phyloP scores from a whole-genome alignment of 1,284 basidiomycete species.

The Sporisorium exsertum region DNA sequence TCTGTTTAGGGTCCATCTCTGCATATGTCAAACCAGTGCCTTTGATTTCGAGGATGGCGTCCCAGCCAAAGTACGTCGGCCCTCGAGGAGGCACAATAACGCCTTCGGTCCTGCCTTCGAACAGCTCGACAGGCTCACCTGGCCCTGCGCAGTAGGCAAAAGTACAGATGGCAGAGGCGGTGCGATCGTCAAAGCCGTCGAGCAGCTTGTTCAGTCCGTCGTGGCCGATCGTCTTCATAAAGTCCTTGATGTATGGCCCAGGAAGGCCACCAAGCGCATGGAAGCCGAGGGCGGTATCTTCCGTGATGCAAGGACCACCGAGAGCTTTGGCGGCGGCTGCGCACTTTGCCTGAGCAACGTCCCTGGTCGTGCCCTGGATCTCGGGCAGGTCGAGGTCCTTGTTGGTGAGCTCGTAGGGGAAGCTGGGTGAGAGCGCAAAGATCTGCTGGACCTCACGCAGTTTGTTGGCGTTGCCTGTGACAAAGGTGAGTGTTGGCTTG shows the following conservation, averaged over 20 bases:
- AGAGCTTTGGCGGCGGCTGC: conserved; percentile 78
- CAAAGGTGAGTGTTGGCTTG: conserved; percentile 74
- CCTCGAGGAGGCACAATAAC: conserved; percentile 88
- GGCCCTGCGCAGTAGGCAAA: conserved; percentile 82
- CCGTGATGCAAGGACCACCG: conserved; percentile 89
- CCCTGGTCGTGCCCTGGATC: conserved; percentile 89
- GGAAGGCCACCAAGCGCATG: conserved; percentile 89
- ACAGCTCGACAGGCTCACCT: conserved; percentile 72
- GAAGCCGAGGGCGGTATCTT: conserved; percentile 94
- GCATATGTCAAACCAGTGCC: conserved; percentile 72
- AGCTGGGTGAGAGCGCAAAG: conserved; percentile 47
- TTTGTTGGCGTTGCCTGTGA: conserved; percentile 95
- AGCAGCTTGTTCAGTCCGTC: conserved; percentile 87
- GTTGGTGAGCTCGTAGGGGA: conserved; percentile 36
- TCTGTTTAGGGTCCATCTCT: conserved; percentile 62
- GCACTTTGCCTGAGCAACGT: conserved; percentile 91
- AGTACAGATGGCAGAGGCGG: conserved; percentile 91
- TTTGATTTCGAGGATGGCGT: conserved; percentile 83
- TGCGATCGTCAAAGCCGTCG: conserved; percentile 82
- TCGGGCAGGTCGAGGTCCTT: conserved; percentile 79
- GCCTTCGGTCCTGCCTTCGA: conserved; percentile 90
- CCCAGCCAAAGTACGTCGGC: conserved; percentile 84
- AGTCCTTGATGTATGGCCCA: conserved; percentile 94
- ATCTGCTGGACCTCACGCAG: conserved; percentile 87
- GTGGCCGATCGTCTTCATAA: conserved; percentile 52